These are phyloP conservation scores for Colletotrichum tofieldiae DNA, from an alignment of 2,329 filamentous ascomycete genomes.

Conservation along the genomic window DNA sequence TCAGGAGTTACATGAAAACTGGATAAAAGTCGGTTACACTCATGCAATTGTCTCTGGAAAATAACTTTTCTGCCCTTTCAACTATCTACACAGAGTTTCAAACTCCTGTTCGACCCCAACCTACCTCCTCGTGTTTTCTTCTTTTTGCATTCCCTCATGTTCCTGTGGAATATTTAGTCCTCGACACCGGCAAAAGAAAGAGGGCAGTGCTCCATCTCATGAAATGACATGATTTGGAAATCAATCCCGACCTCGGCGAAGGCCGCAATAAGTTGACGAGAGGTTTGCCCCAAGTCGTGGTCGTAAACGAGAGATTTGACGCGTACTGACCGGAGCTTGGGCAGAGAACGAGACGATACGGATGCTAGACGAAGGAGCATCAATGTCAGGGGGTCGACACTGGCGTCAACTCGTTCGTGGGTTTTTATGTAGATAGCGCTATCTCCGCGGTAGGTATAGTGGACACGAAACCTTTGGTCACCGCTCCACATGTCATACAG, in stretches of 20 bases:
- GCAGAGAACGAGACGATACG: neutral
- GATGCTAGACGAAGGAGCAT: neutral
- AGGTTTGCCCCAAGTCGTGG: neutral
- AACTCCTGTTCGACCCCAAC: no score
- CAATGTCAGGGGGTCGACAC: neutral
- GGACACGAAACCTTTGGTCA: neutral
- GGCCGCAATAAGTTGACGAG: neutral
- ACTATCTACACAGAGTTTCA: no score
- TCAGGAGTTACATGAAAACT: neutral
- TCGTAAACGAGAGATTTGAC: neutral
- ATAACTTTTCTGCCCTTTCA: neutral
- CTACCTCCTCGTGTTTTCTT: neutral
- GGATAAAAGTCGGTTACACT: no score
- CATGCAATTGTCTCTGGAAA: no score
- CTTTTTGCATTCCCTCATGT: neutral
- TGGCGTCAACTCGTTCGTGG: neutral
- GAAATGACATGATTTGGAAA: neutral
- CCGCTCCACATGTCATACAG: neutral
- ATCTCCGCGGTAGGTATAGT: neutral
- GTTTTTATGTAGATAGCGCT: neutral
- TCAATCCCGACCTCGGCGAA: neutral
- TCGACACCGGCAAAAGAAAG: neutral
- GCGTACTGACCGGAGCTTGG: neutral
- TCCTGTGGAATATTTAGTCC: neutral
- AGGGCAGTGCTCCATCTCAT: neutral